Base-by-base conservation (phyloP, 2,329 filamentous ascomycete genomes). In the Ilyonectria sp. region DNA sequence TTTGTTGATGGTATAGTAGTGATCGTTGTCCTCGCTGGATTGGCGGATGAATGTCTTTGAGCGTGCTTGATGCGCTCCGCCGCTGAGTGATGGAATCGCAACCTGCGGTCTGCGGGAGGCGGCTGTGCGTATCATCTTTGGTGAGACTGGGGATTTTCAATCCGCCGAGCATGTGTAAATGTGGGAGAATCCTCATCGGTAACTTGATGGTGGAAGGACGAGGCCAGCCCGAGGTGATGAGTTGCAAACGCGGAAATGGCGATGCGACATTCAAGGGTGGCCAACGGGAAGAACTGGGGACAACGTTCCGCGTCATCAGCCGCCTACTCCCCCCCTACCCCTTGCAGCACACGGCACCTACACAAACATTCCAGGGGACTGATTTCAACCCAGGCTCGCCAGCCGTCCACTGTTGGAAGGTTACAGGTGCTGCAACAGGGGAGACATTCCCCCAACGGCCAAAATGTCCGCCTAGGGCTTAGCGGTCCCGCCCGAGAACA, bases 1-100 rank as follows among this genome's bases (percentile, higher is more conserved):
- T 26, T 44, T 75, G 62, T 75, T 76, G 53, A 77, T 23, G 10
- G 69, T 71, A 67, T 78, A 81, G 69, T 79, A 80, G 21, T 71
- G 50, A 2, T 73, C 62, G 9, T 71, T 70, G 35, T 72, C 69
- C 47, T 72, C 68, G 62, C 71, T 68, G 21, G 67, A 29, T 21
- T 23, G 72, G 57, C 69, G 72, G 21, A 75, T 55, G 60, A 79
- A 80, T 21, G 68, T 66, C 61, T 75, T 79, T 54, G 29, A 59
- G 9, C 68, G 71, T n/a, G n/a, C 43, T 37, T 53, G 46, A 53
- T 52, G 35, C 54, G 47, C 29, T 52, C 49, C 43, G 26, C 40
- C 31, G 35, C 26, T 43, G 26, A 67, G 17, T 17, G n/a, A 44
- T 10, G 49, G 19, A 35, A 55, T 53, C 26, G 43, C 29, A 43